Conservation (phyloP, 2,329 filamentous ascomycete genomes). For the Fusarium sp. region DNA sequence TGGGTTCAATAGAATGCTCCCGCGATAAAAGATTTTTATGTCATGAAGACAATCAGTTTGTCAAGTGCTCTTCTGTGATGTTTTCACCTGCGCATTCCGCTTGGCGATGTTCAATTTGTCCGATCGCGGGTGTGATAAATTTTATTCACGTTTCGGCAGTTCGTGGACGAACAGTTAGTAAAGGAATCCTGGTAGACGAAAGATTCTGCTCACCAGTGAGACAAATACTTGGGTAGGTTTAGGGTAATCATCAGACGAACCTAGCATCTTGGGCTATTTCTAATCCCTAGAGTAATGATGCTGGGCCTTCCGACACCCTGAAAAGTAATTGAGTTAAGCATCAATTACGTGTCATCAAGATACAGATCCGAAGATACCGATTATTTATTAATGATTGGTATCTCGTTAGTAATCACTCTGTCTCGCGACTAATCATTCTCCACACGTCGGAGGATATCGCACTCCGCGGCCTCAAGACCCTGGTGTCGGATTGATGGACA, state of each 20-base stretch:
- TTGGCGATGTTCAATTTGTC: too few relatives aligned
- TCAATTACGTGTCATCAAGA: background rate
- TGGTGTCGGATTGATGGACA: background rate
- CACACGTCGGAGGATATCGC: background rate
- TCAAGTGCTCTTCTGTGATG: background rate
- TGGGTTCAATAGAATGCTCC: background rate
- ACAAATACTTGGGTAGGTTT: background rate
- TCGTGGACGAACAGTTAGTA: fast-evolving
- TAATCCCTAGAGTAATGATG: background rate
- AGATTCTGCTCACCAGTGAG: fast-evolving
- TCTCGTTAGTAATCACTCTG: background rate
- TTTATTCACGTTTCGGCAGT: background rate
- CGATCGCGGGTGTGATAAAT: background rate
- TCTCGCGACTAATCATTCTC: background rate
- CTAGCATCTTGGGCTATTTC: background rate
- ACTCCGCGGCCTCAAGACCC: background rate
- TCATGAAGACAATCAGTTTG: too few relatives aligned
- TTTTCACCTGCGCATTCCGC: fast-evolving
- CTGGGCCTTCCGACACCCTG: too few relatives aligned
- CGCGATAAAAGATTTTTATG: background rate
- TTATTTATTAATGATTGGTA: background rate
- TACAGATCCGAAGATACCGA: background rate
- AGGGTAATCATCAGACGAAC: too few relatives aligned
- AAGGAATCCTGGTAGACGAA: too few relatives aligned
- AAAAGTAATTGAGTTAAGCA: background rate